Base-by-base conservation (phyloP, 768 basidiomycete genomes). In the Nidula microcarpa region DNA sequence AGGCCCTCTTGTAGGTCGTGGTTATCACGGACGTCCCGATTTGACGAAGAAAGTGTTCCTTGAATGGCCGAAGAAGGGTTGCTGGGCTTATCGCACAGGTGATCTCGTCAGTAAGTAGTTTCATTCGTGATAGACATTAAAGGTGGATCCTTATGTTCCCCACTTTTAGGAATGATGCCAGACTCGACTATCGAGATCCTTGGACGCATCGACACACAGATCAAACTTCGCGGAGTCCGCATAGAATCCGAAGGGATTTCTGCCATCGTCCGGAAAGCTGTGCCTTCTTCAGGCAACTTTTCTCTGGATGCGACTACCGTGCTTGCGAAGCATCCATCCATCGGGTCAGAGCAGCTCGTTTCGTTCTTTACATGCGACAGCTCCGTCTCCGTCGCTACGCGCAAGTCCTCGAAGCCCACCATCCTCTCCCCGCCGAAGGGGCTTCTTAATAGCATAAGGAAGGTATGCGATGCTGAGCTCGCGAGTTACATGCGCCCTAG, bases 161-260 rank as follows among this genome's bases (percentile, higher is more conserved):
- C 23, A 30, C 23, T 30, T 23, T 41, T 39, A 73, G 77, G 79
- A 33, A 78, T 80, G 74, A 72, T 78, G 65, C 74, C 77, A 0
- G 77, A 80, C 53, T 67, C 63, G 14, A 73, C 76, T 5, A 57
- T 81, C 23, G 75, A 79, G 54, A 78, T 81, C 52, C 63, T 78
- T 11, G 79, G 80, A 33, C 71, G 80, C 30, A 76, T 76, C 47
- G 79, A 80, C 57, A 72, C 73, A 5, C 80, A 80, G 53, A 74
- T 81, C 60, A 81, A 81, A 61, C 58, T 78, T 37, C 71, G 76
- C 36, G 79, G 80, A 23, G 77, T 80, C 16, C 76, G 80, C n/a
- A 79, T 81, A 16, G 80, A 81, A 57, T 71, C 73, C 2, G 78
- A 78, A 55, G 79, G 78, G 5, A 72, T 81, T 23, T 78, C 75